Evolutionary conservation across 2,329 filamentous ascomycete genomes (phyloP), one percentile per base, ranked within the genome.

Genomic region (Sporothrix variecibatus): DNA sequence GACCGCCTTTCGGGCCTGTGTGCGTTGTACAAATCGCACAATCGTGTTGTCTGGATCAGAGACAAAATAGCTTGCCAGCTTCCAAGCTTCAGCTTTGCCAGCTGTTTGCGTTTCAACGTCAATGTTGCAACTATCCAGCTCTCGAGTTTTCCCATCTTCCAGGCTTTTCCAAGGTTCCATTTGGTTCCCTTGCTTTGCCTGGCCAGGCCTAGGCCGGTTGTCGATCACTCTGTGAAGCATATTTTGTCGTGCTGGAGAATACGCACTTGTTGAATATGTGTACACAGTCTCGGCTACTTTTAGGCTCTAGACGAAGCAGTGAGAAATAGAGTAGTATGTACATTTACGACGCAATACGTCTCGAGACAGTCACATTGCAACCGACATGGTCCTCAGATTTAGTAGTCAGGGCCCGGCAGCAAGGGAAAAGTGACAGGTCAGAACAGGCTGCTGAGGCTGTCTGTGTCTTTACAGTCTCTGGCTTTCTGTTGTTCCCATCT

Each of bases 381-480:
- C 49, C 5, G 46, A 53, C 65, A 56, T n/a, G 67, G 67, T 56
- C 11, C 46, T 64, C 60, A 23, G 60, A 40, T 64, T 46, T 28
- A 67, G 62, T 46, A n/a, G 51, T 20, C 68, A 26, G 58, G 68
- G 53, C 56, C 56, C 70, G n/a, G 4, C 70, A 34, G 43, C 9
- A 9, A 72, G 70, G 15, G 8, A 64, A 72, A 72, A 72, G 70
- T 72, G 70, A 72, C 58, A 72, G 56, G 70, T 72, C 70, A 72
- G 40, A 72, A 62, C 38, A 23, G 17, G 46, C 26, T 34, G 12
- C 56, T 17, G 15, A 20, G 43, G 43, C 26, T 51, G 26, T 53
- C n/a, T 43, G 8, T 12, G 4, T 23, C 20, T 53, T 56, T n/a
- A 11, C 51, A 56, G 2, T n/a, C 1, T 56, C 8, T 7, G 23